phyloP scores from a whole-genome alignment of 23 red algal species.

The Gracilariopsis chorda region DNA sequence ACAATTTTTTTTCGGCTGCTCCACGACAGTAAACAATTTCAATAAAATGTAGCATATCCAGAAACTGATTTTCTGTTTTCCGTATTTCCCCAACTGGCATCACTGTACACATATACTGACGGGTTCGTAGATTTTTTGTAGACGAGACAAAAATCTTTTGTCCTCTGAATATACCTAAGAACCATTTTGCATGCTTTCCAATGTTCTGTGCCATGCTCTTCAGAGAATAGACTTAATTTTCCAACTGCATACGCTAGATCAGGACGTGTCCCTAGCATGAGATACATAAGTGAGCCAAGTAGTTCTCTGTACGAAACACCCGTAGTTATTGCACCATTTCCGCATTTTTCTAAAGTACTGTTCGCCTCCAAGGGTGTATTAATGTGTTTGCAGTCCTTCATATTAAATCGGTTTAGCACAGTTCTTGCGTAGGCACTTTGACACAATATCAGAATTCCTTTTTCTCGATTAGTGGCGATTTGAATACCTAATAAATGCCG shows the following conservation, averaged over 20 bases:
- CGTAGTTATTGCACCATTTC: not conserved
- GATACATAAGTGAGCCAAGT: slow-evolving; percentile 26
- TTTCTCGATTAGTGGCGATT: not conserved
- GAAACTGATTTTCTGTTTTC: not conserved
- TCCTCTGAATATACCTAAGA: not conserved
- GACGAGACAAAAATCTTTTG: not conserved
- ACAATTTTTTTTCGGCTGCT: not conserved
- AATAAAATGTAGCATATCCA: not conserved
- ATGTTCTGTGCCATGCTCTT: not conserved
- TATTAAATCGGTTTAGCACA: not conserved
- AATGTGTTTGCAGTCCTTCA: not conserved
- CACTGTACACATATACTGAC: not conserved
- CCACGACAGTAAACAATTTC: not conserved
- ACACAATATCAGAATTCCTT: not conserved
- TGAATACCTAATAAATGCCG: not conserved
- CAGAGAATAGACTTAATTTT: not conserved
- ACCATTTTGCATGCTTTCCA: not conserved
- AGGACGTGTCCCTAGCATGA: slow-evolving; percentile 18
- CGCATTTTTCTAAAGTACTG: not conserved
- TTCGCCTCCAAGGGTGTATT: not conserved
- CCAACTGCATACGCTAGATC: not conserved
- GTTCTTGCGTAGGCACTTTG: not conserved
- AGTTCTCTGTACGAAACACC: slow-evolving; percentile 4
- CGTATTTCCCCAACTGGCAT: not conserved
- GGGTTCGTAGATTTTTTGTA: not conserved